Conservation (phyloP, 139 green algal genomes). For the Penium margaritaceum region DNA sequence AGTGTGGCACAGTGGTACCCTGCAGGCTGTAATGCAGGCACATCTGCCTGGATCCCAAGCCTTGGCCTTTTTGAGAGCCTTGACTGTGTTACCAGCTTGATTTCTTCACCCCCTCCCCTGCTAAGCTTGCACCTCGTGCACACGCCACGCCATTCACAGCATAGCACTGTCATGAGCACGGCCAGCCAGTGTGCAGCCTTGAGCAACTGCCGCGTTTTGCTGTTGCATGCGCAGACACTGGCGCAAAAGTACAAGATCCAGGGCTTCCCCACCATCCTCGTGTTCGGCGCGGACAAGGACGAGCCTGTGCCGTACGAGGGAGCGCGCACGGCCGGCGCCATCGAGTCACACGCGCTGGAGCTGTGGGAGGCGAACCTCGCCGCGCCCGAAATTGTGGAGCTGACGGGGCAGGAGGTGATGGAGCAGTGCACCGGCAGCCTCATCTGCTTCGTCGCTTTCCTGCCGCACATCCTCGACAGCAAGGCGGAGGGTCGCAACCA, state of each 20-base stretch:
- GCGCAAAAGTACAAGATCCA: slow-evolving; percentile 31
- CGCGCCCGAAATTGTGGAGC: slow-evolving; percentile 53
- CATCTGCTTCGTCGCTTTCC: slow-evolving; percentile 77
- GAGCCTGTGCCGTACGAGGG: slow-evolving; percentile 71
- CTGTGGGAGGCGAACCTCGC: slow-evolving; percentile 6
- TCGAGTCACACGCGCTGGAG: slow-evolving; percentile 51
- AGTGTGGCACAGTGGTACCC: too few species aligned
- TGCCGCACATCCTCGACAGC: slow-evolving; percentile 83
- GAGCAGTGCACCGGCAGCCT: slow-evolving; percentile 44
- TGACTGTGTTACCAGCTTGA: too few species aligned
- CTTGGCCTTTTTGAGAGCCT: too few species aligned
- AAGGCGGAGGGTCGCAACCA: slow-evolving; percentile 62
- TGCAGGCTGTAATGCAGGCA: too few species aligned
- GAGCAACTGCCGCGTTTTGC: too few species aligned
- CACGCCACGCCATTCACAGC: too few species aligned
- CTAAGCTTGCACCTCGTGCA: too few species aligned
- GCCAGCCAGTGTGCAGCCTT: too few species aligned
- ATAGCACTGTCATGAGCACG: too few species aligned
- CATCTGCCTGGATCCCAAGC: too few species aligned
- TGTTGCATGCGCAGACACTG: too few species aligned
- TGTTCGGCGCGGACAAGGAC: slow-evolving; percentile 71
- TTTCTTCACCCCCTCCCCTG: background rate
- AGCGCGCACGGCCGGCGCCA: slow-evolving; percentile 54
- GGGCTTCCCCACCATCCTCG: slow-evolving; percentile 86
- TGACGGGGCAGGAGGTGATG: slow-evolving; percentile 54